Percentiles rank a stretch among this genome's conserved stretches.
Conservation (phyloP, 202 grass and related monocot genomes). For the Panicum virgatum region DNA sequence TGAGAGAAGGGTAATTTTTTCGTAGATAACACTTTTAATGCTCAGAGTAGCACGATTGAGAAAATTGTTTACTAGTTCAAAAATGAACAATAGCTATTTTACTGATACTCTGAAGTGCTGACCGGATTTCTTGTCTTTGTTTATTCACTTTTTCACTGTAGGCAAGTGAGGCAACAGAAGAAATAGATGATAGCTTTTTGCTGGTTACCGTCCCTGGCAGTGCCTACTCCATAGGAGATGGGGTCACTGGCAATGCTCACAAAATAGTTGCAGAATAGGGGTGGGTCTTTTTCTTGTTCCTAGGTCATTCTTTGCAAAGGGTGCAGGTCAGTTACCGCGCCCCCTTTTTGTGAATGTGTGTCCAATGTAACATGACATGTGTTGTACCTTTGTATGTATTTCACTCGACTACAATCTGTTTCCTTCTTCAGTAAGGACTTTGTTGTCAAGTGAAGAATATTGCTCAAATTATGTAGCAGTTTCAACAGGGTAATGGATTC, state of each 20-base stretch:
- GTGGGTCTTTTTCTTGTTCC: neutral
- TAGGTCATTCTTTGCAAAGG: slow-evolving; percentile 1
- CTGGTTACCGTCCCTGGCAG: slow-evolving; percentile 77
- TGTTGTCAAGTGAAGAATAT: neutral
- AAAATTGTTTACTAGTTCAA: neutral
- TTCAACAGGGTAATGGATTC: neutral
- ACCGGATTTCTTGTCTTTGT: neutral
- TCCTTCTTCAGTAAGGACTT: neutral
- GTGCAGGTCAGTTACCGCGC: neutral
- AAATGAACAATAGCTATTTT: neutral
- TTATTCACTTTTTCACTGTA: slow-evolving; percentile 19
- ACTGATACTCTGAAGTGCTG: neutral
- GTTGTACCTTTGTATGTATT: neutral
- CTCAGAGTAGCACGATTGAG: neutral
- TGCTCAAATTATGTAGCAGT: neutral
- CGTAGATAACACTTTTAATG: neutral
- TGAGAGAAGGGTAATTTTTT: neutral
- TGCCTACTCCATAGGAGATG: slow-evolving; percentile 57
- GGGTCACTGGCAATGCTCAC: slow-evolving; percentile 2
- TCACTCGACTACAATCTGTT: neutral
- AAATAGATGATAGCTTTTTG: slow-evolving; percentile 40
- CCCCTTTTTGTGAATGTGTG: slow-evolving; percentile 19
- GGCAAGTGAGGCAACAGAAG: slow-evolving; percentile 44
- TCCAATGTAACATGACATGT: neutral
- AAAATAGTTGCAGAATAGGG: slow-evolving; percentile 27